These are phyloP conservation scores for Bonia amplexicaulis DNA, from an alignment of 176 grass and related monocot genomes.

Conservation along the genomic window DNA sequence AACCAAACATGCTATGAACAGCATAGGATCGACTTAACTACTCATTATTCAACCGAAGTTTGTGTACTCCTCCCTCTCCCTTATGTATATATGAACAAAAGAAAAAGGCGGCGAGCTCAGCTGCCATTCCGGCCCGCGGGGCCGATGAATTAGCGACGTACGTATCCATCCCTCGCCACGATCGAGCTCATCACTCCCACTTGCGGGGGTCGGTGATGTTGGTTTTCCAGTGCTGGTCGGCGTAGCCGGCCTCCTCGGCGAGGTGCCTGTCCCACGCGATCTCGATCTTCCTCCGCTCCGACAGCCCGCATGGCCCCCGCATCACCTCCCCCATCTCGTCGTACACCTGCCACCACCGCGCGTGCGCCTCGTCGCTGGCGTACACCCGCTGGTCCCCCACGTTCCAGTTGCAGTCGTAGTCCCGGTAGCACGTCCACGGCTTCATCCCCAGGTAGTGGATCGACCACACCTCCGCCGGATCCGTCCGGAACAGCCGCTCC, in stretches of 20 bases:
- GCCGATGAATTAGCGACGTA: neutral
- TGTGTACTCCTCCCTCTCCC: neutral
- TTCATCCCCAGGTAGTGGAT: conserved; percentile 94
- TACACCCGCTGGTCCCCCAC: conserved; percentile 57
- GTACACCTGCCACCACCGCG: conserved; percentile 77
- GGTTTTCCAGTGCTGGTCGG: conserved; percentile 72
- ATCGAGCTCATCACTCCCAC: conserved; percentile 14
- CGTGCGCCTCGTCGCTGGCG: conserved; percentile 73
- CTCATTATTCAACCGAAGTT: conserved; percentile 7
- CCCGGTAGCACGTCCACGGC: conserved; percentile 81
- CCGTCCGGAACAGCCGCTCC: conserved; percentile 64
- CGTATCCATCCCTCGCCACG: neutral
- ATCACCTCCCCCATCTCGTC: conserved; percentile 66
- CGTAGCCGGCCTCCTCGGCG: conserved; percentile 43
- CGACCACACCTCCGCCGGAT: conserved; percentile 62
- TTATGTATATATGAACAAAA: conserved; percentile 28
- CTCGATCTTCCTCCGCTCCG: conserved; percentile 55
- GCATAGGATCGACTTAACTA: neutral
- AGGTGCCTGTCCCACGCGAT: conserved; percentile 53
- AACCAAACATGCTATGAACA: neutral
- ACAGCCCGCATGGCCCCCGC: conserved; percentile 49
- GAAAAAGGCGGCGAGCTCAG: conserved; percentile 2
- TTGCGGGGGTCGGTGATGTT: conserved; percentile 73
- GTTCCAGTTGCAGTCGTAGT: conserved; percentile 98
- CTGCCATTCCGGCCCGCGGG: neutral